phyloP scores from a whole-genome alignment of 1,284 basidiomycete species.

The Chalciporus sp. region DNA sequence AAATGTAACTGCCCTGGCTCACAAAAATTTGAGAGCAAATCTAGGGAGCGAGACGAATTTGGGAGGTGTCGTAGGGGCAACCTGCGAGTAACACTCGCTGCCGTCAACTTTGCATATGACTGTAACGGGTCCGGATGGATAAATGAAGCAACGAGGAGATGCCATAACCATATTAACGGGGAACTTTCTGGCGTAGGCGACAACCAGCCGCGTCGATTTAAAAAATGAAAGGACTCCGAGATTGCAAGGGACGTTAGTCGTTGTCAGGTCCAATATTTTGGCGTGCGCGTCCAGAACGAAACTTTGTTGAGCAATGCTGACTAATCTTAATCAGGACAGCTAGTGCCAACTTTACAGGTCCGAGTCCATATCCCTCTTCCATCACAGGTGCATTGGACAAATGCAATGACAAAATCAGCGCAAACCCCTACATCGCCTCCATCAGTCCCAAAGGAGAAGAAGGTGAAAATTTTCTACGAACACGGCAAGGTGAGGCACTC shows the following conservation, averaged over 20 bases:
- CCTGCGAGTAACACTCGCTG: slow-evolving; percentile 20
- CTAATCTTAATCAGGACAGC: slow-evolving; percentile 10
- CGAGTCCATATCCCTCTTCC: background rate
- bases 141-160: slow-evolving; percentile 15
- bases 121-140: slow-evolving; percentile 32
- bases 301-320: slow-evolving; percentile 24
- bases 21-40: slow-evolving; percentile 22
- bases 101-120: slow-evolving; percentile 34
- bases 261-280: slow-evolving; percentile 17
- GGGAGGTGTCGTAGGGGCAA: slow-evolving; percentile 24
- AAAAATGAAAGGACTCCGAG: slow-evolving; percentile 12
- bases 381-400: slow-evolving; percentile 14
- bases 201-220: slow-evolving; percentile 8
- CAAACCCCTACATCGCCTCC: slow-evolving; percentile 24
- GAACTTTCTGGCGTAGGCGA: slow-evolving; percentile 22
- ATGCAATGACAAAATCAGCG: slow-evolving; percentile 30
- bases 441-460: slow-evolving; percentile 30
- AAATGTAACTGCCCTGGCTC: slow-evolving; percentile 31
- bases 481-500: slow-evolving; percentile 34
- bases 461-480: slow-evolving; percentile 31
- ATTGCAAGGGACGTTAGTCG: slow-evolving; percentile 11
- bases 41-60: slow-evolving; percentile 24
- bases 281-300: slow-evolving; percentile 6
- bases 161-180: slow-evolving; percentile 39
- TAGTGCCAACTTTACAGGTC: background rate